Evolutionary conservation across 164 flowering plant genomes (phyloP), one percentile per base, ranked within the genome.

Genomic region (Macadamia tetraphylla): DNA sequence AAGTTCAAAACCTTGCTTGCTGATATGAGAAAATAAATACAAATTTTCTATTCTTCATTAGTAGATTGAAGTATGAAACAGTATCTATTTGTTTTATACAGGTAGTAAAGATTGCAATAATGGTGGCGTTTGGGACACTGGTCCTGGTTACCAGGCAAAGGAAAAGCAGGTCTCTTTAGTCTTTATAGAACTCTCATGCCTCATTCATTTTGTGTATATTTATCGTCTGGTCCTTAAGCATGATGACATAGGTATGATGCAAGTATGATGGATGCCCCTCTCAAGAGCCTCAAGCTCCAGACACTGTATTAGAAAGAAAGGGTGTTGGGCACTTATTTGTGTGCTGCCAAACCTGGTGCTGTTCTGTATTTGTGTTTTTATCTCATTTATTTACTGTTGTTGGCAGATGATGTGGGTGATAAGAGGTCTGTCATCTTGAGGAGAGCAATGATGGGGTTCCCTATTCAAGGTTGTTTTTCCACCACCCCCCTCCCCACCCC

Each of bases 71-170:
- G 9, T 46, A 46, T 46, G 9, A 13, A 18, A 7, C 14, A 1
- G 13, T 46, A 46, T 11, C 2, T 64, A 59, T 17, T 18, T 60
- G 52, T 44, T 23, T 17, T 48, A 32, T 29, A 58, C 77, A 88
- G 89, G 87, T 73, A 52, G 69, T 82, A 58, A 84, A 73, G 60
- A 58, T 80, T 72, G 86, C 84, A 64, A 70, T 84, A 40, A 73
- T 86, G 79, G 81, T 79, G 43, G 90, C 81, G 23, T 85, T 88
- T 79, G 93, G 87, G 48, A 49, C 78, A 29, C 83, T 88, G 62
- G 85, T 86, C 71, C 64, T 88, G 70, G 65, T 83, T 18, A 81
- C 87, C 3, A 83, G 89, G 73, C 78, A 81, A 79, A 77, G 82
- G 58, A 80, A 78, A 18, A 68, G 59, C 73, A 79, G 82, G 86